Percentiles rank a stretch among this genome's conserved stretches.
Evolutionary conservation across 192 early-diverging fungal species (phyloP).

Genomic region (Funneliformis mosseae): DNA sequence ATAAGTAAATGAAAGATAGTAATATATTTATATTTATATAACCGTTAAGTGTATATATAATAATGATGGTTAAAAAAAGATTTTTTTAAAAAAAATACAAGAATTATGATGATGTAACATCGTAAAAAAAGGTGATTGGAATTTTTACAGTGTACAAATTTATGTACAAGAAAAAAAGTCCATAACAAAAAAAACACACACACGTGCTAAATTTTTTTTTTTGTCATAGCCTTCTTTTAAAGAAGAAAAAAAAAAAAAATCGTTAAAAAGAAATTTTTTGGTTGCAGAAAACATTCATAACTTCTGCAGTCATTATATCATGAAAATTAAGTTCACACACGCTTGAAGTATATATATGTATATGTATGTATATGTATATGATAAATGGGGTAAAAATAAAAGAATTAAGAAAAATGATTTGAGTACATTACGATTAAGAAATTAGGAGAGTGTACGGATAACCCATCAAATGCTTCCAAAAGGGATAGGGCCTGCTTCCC

Average conservation of each 20-base stretch:
- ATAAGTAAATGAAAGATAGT: conserved; percentile 14
- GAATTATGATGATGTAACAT: not conserved
- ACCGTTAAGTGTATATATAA: too few species aligned
- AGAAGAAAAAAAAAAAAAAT: not conserved
- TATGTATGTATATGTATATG: too few species aligned
- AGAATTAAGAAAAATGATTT: not conserved
- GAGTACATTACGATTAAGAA: not conserved
- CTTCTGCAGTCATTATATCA: conserved; percentile 14
- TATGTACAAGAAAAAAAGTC: conserved; percentile 5
- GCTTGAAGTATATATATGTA: not conserved
- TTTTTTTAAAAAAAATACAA: not conserved
- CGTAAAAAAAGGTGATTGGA: not conserved
- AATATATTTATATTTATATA: too few species aligned
- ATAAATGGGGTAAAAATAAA: conserved; percentile 9
- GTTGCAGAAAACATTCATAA: not conserved
- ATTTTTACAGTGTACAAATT: not conserved
- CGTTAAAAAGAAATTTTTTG: not conserved
- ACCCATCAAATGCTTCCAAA: not conserved
- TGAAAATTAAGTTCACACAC: conserved; percentile 9
- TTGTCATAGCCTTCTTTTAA: not conserved
- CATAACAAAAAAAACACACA: conserved; percentile 21
- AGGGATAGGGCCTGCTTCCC: not conserved
- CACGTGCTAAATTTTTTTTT: not conserved
- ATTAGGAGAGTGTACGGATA: not conserved
- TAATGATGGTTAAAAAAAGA: not conserved